These are phyloP conservation scores for Rhizoclosmatium globosum DNA, from an alignment of 192 early-diverging fungal species.

Conservation along the genomic window DNA sequence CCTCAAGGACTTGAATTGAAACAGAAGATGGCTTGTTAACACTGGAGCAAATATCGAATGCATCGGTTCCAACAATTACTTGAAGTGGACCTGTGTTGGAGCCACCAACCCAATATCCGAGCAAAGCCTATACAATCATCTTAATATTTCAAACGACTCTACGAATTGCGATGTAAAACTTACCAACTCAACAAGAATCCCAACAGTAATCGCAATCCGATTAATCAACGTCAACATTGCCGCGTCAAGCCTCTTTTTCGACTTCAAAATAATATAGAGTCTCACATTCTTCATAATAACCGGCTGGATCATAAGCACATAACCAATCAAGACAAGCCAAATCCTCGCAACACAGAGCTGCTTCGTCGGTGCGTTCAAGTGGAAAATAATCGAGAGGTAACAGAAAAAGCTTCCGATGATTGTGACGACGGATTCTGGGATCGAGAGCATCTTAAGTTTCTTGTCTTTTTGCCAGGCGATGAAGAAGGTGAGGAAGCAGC, in stretches of 20 bases:
- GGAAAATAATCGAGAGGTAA: background rate
- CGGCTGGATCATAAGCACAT: background rate
- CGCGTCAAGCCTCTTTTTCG: slow-evolving; percentile 2
- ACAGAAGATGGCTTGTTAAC: background rate
- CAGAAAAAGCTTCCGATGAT: background rate
- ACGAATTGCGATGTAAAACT: background rate
- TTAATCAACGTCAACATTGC: background rate
- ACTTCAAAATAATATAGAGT: slow-evolving; percentile 10
- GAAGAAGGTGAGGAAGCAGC: background rate
- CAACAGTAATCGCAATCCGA: background rate
- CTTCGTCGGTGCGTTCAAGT: background rate
- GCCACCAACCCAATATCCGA: background rate
- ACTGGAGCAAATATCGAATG: background rate
- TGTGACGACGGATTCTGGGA: background rate
- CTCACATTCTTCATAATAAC: slow-evolving; percentile 1
- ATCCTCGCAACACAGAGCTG: background rate
- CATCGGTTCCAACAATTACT: background rate
- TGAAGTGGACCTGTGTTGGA: background rate
- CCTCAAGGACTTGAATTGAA: background rate
- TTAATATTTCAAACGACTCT: background rate
- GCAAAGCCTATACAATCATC: background rate
- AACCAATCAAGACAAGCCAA: background rate
- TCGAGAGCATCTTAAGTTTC: background rate
- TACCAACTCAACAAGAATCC: background rate
- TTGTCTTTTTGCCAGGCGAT: background rate